Percentiles rank a stretch among this genome's conserved stretches.
phyloP scores from a whole-genome alignment of 352 stramenopile species.

The Pythium phragmiticola region DNA sequence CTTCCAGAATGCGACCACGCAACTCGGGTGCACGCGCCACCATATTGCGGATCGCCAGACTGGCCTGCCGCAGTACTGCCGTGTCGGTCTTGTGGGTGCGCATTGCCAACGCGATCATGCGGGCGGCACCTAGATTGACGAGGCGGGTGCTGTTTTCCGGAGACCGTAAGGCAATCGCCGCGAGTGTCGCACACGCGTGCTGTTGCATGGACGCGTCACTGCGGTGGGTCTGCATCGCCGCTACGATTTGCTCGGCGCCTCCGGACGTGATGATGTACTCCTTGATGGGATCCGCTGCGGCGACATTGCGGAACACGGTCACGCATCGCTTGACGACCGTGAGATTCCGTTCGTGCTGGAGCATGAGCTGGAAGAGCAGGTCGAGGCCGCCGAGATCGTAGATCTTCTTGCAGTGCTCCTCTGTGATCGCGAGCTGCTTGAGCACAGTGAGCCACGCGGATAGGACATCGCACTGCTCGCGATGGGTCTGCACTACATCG shows the following conservation, averaged over 20 bases:
- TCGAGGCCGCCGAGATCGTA: conserved; percentile 54
- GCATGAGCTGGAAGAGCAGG: conserved; percentile 56
- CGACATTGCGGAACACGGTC: conserved; percentile 70
- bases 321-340: conserved; percentile 62
- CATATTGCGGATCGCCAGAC: conserved; percentile 80
- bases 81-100: conserved; percentile 42
- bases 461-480: conserved; percentile 44
- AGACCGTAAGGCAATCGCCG: conserved; percentile 63
- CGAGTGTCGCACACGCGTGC: conserved; percentile 71
- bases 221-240: conserved; percentile 55
- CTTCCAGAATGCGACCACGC: conserved; percentile 55
- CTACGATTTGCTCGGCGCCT: conserved; percentile 46
- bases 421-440: conserved; percentile 74
- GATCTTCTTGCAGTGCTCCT: conserved; percentile 76
- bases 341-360: conserved; percentile 45
- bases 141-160: conserved; percentile 59
- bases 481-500: conserved; percentile 31
- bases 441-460: conserved; percentile 64
- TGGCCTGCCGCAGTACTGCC: conserved; percentile 63
- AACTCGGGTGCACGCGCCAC: conserved; percentile 61
- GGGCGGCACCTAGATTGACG: conserved; percentile 48
- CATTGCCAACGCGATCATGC: conserved; percentile 58
- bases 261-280: conserved; percentile 54
- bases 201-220: conserved; percentile 59
- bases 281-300: conserved; percentile 73